Base-by-base conservation (phyloP, 768 basidiomycete species). In the Hortiboletus campestris region DNA sequence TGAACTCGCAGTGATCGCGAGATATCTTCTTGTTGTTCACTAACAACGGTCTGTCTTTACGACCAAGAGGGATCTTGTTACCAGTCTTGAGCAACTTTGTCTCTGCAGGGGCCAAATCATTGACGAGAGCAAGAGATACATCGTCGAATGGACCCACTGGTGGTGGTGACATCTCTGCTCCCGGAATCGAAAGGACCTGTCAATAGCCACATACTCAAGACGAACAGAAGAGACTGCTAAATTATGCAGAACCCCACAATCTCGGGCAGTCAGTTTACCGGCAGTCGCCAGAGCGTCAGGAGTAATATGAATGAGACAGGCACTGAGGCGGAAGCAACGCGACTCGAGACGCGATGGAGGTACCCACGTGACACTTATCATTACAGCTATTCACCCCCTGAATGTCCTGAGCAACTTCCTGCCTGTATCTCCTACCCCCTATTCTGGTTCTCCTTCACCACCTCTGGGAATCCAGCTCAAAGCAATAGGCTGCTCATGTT, bases 21-120 rank as follows among this genome's bases (percentile, higher is more conserved):
- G 89, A 91, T 44, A 92, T 76, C 65, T 82, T 85, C 63, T 84
- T 84, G 72, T 76, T 78, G 55, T 79, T 79, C 44, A 91, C 71
- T 5, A 76, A 29, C 2, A 91, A 71, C 0, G 75, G 74, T 41
- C 71, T 69, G 1, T 77, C 80, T 68, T 81, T 86, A 40, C 89
- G 76, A 16, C 88, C 87, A 1, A 91, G 60, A 0, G 62, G 36
- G 53, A 88, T 84, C 13, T 73, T 74, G 36, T 69, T 76, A 16
- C 80, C 80, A 2, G 86, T 75, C 66, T 86, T 89, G 42, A 91
- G 74, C 20, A 89, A 68, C 64, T 89, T 90, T 14, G 65, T 69
- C 62, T 74, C 79, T 82, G 58, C 1, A 25, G 6, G 2, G 12
- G 6, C n/a, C 38, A 38, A 53, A 38, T n/a, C 32, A 31, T 45